Evolutionary conservation across 768 basidiomycete species (phyloP), one percentile per base, ranked within the genome.

Genomic region (Tephrocybe sp.): DNA sequence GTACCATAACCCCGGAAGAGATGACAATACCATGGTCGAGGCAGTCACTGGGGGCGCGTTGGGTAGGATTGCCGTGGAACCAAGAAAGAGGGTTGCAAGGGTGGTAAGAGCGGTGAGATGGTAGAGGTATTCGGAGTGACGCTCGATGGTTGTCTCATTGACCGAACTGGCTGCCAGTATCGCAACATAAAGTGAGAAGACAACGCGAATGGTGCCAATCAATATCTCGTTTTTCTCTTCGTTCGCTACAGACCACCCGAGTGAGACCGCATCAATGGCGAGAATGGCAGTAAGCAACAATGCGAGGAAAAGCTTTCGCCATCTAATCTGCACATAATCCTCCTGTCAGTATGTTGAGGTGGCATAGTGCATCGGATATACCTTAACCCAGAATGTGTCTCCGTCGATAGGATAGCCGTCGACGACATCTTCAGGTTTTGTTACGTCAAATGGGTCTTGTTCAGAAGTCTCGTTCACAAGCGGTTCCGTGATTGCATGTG

Each of bases 361-460:
- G 11, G 26, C 18, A 26, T 22, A 19, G 4, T 8, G 3, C 21
- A 21, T 13, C 9, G 3, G 22, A 66, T 76, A 37, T 56, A 79
- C 84, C 65, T 70, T 68, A n/a, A 59, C 56, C 84, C 83, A 85
- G 64, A 90, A 90, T 3, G 49, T 66, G 3, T 70, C 72, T 44
- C 78, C 84, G 19, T 87, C 66, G 32, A 89, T 70, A 7, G 88
- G 84, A 44, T 77, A 77, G 3, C 87, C 87, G 53, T 89, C 84
- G 11, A 83, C 51, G 28, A 79, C 55, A 56, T 92, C 90, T 61
- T 86, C 84, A 8, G 83, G 79, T n/a, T 62, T 81, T 16, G 82
- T 78, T n/a, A 92, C 83, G 61, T 83, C 79, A 60, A 87, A 89
- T 9, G 85, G 82, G 58, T 89, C 87, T 11, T 63, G 64, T 26